These are phyloP conservation scores for Aspergillus awamori DNA, from an alignment of 2,329 filamentous ascomycete genomes.

Conservation along the genomic window DNA sequence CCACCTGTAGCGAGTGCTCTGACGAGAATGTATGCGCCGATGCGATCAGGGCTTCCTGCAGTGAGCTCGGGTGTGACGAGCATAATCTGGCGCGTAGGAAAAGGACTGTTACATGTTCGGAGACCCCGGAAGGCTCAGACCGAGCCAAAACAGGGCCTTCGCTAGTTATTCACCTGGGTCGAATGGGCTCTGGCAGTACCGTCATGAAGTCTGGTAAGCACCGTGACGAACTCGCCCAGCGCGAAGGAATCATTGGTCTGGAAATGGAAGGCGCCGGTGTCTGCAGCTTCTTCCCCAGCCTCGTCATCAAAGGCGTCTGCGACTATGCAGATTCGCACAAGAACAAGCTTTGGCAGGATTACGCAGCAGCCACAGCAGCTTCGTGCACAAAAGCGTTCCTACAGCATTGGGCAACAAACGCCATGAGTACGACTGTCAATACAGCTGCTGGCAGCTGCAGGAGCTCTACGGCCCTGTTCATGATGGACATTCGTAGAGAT, in stretches of 20 bases:
- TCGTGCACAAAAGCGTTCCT: slow-evolving; percentile 19
- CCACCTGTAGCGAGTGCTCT: neutral
- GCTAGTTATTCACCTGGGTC: slow-evolving; percentile 13
- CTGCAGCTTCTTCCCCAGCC: slow-evolving; percentile 3
- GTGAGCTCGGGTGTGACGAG: slow-evolving; percentile 13
- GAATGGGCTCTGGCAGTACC: slow-evolving; percentile 12
- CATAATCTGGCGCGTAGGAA: neutral
- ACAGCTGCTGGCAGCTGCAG: neutral
- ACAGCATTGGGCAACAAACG: neutral
- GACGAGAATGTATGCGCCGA: slow-evolving; percentile 19
- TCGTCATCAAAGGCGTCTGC: slow-evolving; percentile 19
- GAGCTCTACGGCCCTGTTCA: neutral
- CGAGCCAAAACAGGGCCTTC: neutral
- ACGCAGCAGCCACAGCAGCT: slow-evolving; percentile 24
- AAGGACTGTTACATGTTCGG: neutral
- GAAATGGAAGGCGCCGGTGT: slow-evolving; percentile 8
- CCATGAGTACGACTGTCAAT: neutral
- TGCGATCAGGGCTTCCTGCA: slow-evolving; percentile 5
- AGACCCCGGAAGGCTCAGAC: neutral
- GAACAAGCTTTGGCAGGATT: slow-evolving; percentile 23
- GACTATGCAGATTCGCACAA: slow-evolving; percentile 27
- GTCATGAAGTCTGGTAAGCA: slow-evolving; percentile 21
- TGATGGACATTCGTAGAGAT: slow-evolving; percentile 1
- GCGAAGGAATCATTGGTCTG: neutral
- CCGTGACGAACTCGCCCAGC: neutral